Conservation (phyloP, 495 filamentous ascomycete genomes). For the Chaetomidium leptoderma region DNA sequence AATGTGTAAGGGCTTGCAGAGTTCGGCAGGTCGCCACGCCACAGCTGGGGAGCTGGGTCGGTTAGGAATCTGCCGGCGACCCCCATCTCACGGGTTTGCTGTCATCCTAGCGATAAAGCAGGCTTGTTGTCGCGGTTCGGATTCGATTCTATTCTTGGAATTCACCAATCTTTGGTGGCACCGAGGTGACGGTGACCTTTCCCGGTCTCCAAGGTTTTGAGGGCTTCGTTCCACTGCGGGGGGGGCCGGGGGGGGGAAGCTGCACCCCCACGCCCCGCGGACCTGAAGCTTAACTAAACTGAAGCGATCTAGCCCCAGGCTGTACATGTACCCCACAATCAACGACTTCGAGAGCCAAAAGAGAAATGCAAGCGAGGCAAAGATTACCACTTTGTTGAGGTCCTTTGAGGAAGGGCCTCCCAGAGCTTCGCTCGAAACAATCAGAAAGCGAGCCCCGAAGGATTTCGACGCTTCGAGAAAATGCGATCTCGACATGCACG, state of each 20-base stretch:
- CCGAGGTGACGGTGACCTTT: no score
- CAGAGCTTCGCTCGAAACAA: no score
- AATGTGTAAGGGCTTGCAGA: no score
- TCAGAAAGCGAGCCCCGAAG: not conserved
- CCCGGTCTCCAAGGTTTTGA: no score
- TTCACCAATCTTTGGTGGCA: not conserved
- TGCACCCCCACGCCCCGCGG: conserved; percentile 27
- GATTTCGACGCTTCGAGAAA: not conserved
- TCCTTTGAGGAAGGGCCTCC: no score
- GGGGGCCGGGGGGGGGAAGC: not conserved
- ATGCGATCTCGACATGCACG: conserved; percentile 3
- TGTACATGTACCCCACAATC: conserved; percentile 1
- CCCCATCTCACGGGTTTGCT: not conserved
- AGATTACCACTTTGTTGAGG: no score
- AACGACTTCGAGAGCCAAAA: not conserved
- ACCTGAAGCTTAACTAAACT: not conserved
- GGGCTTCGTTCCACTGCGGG: no score
- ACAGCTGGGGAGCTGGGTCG: no score
- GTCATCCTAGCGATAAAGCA: not conserved
- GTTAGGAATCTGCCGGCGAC: not conserved
- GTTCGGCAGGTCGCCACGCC: no score
- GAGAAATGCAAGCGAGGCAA: no score
- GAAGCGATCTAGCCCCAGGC: no score
- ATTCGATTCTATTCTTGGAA: conserved; percentile 1
- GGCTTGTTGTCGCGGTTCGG: not conserved